Base-by-base conservation (phyloP, 441 rosid genomes). In the Pelargonium australe region DNA sequence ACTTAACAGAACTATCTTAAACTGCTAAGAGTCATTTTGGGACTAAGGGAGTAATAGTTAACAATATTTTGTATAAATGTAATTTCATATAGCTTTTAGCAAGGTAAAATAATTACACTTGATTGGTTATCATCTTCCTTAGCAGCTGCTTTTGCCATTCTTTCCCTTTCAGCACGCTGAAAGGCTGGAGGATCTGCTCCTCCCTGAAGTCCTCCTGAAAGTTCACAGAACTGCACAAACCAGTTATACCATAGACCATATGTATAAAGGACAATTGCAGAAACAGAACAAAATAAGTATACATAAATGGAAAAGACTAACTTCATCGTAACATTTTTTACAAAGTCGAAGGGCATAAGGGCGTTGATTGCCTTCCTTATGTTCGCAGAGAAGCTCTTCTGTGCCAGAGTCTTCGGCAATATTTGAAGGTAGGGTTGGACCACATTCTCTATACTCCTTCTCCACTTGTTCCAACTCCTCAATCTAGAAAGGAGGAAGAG, bases 131-230 rank as follows among this genome's bases (percentile, higher is more conserved):
- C 66, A 23, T 78, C 78, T 69, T 81, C 81, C 64, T 65, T 79
- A 5, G 78, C 43, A 70, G 87, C 80, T 75, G 73, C 74, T 65
- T 79, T 80, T 51, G 76, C 86, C 75, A 80, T 75, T 78, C 92
- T 80, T 78, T 87, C 89, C 84, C 75, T 80, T 84, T 85, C 91
- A 69, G 97, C 97, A 69, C 79, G 83, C 77, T 87, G 96, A 79
- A 88, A 90, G 68, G 97, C 95, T 63, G 97, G 97, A 81, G 97
- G 96, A 83, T 91, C 87, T 60, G 85, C 81, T 69, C 99, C 99
- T 66, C 96, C 96, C 57, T 80, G 89, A 72, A 91, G 86, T 69
- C 99, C 99, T 75, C 87, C 91, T 1, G 87, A 86, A 77, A 88
- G 75, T 61, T 13, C 75, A 37, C 80, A 76, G 76, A 90, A 85